Evolutionary conservation across 2,329 filamentous ascomycete species (phyloP), one percentile per base, ranked within the genome.

Genomic region (Ascochyta viciae-villosae): DNA sequence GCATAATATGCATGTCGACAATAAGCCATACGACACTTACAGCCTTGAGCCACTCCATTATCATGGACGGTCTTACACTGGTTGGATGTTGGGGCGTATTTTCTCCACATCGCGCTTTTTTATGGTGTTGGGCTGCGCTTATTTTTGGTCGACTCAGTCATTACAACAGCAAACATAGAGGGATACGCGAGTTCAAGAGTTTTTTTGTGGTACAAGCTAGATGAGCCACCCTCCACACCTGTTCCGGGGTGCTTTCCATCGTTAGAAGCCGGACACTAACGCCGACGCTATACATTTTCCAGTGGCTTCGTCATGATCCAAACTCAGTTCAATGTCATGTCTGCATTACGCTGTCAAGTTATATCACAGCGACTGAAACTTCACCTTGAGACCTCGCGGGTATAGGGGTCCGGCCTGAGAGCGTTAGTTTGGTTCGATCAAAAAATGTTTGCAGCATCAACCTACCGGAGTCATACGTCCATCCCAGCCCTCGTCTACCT

Each of bases 391-490:
- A 9, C 55, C 58, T 37, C 63, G 34, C 1, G 65, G 65, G 33
- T 64, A 65, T 22, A 66, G 53, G 7, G 63, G 64, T 3, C 63
- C 65, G 34, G 63, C 54, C 54, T 57, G 34, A 1, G n/a, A 19
- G 4, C 1, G 27, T 55, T 34, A 55, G 52, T 19, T 31, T 37
- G 7, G 24, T 23, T n/a, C 5, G 7, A 7, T 41, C 13, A 3
- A 10, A 3, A 13, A 24, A 9, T 29, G 19, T 24, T 23, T 23
- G 19, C 16, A 7, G 19, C 19, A 29, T 19, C 4, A 13, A 48
- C 54, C 48, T 48, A 57, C 62, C 12, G 66, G 66, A 19, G 66
- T 70, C 67, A 70, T 70, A n/a, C 64, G 62, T 6, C 63, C 65
- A 53, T 68, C 63, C 65, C 67, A 70, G n/a, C 47, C 56, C 46